Base-by-base conservation (phyloP, 176 grass and related monocot species). In the Oryza nivara region DNA sequence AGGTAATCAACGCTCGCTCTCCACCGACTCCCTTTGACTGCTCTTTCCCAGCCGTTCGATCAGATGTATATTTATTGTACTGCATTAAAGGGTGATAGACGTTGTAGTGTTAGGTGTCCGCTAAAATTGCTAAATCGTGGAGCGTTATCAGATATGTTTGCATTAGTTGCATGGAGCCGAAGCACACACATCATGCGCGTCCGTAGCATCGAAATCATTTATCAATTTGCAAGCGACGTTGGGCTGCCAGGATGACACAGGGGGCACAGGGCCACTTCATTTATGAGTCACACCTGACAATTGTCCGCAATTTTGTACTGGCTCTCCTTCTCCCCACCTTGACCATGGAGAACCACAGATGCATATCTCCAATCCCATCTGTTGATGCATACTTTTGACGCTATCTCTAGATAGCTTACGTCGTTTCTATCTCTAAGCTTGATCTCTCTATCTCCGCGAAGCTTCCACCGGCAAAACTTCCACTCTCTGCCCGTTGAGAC, bases 1-100 rank as follows among this genome's bases (percentile, higher is more conserved):
- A 79, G 75, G 96, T 95, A 88, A 74, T 46, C 19, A 23, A 19
- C 11, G 19, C 35, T 22, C 1, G 12, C 63, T 6, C 16, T 16
- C 51, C 0, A 11, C 11, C 46, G 3, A 15, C 47, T 17, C 49
- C 15, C 12, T 17, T 58, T 58, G 54, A 58, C 19, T 4, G 54
- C 17, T 58, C 54, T n/a, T 3, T 3, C 2, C 54, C 54, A 20
- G 54, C 54, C 19, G 54, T 5, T 58, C 54, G 19, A 20, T 19
- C 17, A 17, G 0, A 4, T 19, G 1, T 19, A 7, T 10, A 19
- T 19, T 56, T 16, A 56, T 19, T 56, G 54, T n/a, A 58, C 6
- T 58, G 54, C 7, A 58, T 58, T 58, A n/a, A 58, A 41, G 40
- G 40, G 54, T 6, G 54, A 58, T 9, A 58, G 5, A n/a, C 49